Percentiles rank a stretch among this genome's conserved stretches.
Conservation (phyloP, 768 basidiomycete genomes). For the Kwoniella sp. region DNA sequence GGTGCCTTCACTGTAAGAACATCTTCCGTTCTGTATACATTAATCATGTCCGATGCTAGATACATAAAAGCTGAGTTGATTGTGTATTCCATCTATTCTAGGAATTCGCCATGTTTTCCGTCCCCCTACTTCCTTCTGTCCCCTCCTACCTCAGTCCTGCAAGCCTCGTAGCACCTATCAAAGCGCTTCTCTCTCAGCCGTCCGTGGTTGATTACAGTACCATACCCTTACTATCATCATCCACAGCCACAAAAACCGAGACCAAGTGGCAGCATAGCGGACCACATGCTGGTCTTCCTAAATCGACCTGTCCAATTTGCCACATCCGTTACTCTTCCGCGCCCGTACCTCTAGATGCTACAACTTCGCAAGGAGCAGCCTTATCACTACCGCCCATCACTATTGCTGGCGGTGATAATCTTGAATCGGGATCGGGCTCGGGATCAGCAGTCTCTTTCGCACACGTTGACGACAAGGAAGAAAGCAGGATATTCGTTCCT, state of each 20-base stretch:
- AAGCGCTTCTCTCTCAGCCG: conserved; percentile 21
- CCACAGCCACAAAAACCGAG: neutral
- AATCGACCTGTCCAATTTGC: conserved; percentile 87
- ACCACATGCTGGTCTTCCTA: conserved; percentile 69
- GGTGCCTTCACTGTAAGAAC: conserved; percentile 87
- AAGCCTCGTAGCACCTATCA: conserved; percentile 25
- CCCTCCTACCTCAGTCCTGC: conserved; percentile 29
- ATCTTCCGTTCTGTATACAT: neutral
- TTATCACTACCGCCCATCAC: conserved; percentile 29
- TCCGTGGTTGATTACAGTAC: conserved; percentile 26
- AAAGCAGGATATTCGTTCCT: conserved; percentile 79
- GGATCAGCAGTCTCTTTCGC: conserved; percentile 57
- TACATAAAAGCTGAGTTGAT: neutral
- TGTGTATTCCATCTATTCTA: conserved; percentile 51
- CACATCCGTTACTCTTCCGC: conserved; percentile 37
- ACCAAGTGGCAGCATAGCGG: conserved; percentile 47
- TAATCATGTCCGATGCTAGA: neutral
- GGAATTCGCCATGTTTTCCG: conserved; percentile 92
- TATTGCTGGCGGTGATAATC: conserved; percentile 2
- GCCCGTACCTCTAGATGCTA: conserved; percentile 62
- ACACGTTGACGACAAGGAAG: conserved; percentile 60
- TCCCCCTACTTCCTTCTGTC: conserved; percentile 76
- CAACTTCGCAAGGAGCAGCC: conserved; percentile 23
- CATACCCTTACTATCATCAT: conserved; percentile 17
- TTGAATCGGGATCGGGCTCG: neutral